Evolutionary conservation across 495 filamentous ascomycete species (phyloP), one percentile per base, ranked within the genome.

Genomic region (Antarctomyces pellizariae): DNA sequence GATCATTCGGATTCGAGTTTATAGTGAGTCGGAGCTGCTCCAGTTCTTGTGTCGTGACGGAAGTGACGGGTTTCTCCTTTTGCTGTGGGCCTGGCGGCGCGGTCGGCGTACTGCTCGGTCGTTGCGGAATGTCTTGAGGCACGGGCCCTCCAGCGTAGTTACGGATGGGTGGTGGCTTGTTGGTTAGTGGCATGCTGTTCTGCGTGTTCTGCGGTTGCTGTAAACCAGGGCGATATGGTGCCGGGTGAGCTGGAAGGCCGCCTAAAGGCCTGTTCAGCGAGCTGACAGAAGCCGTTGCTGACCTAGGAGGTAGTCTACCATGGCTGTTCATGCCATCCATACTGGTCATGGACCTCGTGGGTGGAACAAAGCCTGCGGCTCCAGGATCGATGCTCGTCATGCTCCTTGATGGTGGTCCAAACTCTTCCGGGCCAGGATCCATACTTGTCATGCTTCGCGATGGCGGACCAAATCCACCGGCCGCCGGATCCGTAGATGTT

Each of bases 31-130:
- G 70, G 3, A 93, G 53, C 8, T 56, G 56, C 31, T 84, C 71
- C 0, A 97, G 53, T 46, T 92, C 86, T 10, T 70, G 59, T 4
- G 52, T 48, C 0, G 86, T 92, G 16, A 95, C 68, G 1, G 76
- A 72, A n/a, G n/a, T n/a, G n/a, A 2, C 34, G 33, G 13, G 48
- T 39, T 16, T 35, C 32, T 18, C 12, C 36, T 24, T 25, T 47
- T 37, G n/a, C 9, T 41, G 42, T 9, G 40, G 38, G 22, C 41
- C 43, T 3, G 46, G 36, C 13, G 32, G 37, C 16, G 39, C 36
- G 14, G 36, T 43, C 2, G 48, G 39, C 5, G 48, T 35, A 43
- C 48, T 44, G 38, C 16, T 48, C 36, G 22, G 46, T 42, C 4
- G 47, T 46, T n/a, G 46, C 25, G 14, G 51, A 43, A 29, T 46